Percentiles rank a stretch among this genome's conserved stretches.
phyloP scores from a whole-genome alignment of 1,284 basidiomycete genomes.

The Boletellus dicymbophilus region DNA sequence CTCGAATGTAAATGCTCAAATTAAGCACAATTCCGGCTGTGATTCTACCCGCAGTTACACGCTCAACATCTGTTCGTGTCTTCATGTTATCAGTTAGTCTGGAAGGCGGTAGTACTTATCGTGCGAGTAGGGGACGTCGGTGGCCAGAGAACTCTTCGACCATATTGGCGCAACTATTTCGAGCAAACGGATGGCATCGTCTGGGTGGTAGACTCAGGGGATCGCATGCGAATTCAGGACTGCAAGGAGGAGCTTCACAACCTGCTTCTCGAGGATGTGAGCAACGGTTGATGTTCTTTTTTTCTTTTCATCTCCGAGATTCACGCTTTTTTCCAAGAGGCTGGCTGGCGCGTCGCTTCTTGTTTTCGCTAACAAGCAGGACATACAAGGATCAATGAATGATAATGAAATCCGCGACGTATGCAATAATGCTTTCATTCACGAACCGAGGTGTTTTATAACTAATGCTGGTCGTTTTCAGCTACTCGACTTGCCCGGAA shows the following conservation, averaged over 20 bases:
- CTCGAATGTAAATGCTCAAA: constrained; percentile 23
- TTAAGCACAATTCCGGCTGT: constrained; percentile 16
- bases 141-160: constrained; percentile 91
- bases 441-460: too few relatives aligned
- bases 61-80: constrained; percentile 84
- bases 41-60: constrained; percentile 67
- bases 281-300: constrained; percentile 29
- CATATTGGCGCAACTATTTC: constrained; percentile 99
- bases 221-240: constrained; percentile 87
- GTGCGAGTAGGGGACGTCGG: constrained; percentile 89
- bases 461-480: constrained; percentile 36
- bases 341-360: constrained; percentile 93
- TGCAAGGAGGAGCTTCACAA: constrained; percentile 87
- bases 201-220: constrained; percentile 98
- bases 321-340: constrained; percentile 56
- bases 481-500: constrained; percentile 75
- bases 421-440: constrained; percentile 36
- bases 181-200: constrained; percentile 98
- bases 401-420: constrained; percentile 84
- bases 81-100: constrained; percentile 11
- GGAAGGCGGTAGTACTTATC: constrained; percentile 2
- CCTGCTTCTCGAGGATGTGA: constrained; percentile 89
- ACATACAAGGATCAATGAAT: constrained; percentile 86
- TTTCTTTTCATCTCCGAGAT: constrained; percentile 18
- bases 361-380: constrained; percentile 99